A percentile compares a stretch with the other conserved stretches of the same genome.
phyloP scores from a whole-genome alignment of 371 early-diverging fungal species.

The Syncephalis fuscata region DNA sequence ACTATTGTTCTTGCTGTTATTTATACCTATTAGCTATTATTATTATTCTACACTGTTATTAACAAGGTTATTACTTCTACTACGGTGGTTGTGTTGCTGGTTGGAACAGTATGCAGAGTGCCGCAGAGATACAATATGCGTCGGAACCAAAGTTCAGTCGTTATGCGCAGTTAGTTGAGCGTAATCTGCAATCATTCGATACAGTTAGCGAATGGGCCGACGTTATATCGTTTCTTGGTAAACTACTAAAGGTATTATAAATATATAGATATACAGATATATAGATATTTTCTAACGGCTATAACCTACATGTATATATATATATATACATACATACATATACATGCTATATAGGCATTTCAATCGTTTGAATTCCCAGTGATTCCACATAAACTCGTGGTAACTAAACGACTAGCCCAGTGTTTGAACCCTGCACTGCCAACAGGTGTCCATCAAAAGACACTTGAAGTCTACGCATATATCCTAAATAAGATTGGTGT shows the following conservation, averaged over 20 bases:
- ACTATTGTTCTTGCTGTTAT: too few relatives aligned
- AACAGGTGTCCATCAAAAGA: conserved; percentile 96
- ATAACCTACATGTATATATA: background rate
- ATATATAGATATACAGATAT: background rate
- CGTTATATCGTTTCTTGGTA: conserved; percentile 77
- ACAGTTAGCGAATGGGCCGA: conserved; percentile 90
- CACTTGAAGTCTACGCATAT: conserved; percentile 77
- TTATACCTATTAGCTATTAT: too few relatives aligned
- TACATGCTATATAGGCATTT: conserved; percentile 32
- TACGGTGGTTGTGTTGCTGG: too few relatives aligned
- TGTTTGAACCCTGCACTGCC: conserved; percentile 98
- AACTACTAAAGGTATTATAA: conserved; percentile 48
- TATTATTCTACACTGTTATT: too few relatives aligned
- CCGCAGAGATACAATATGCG: conserved; percentile 2
- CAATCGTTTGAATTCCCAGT: conserved; percentile 58
- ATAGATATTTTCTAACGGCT: background rate
- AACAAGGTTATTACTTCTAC: too few relatives aligned
- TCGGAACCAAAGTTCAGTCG: conserved; percentile 58
- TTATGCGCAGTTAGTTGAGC: conserved; percentile 68
- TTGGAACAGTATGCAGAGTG: too few relatives aligned
- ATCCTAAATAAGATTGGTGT: conserved; percentile 77
- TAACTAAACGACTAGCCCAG: conserved; percentile 93
- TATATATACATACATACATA: background rate
- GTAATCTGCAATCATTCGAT: conserved; percentile 78
- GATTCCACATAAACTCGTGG: conserved; percentile 71